Evolutionary conservation across 2,329 filamentous ascomycete species (phyloP).

Genomic region (Cercospora sojina): DNA sequence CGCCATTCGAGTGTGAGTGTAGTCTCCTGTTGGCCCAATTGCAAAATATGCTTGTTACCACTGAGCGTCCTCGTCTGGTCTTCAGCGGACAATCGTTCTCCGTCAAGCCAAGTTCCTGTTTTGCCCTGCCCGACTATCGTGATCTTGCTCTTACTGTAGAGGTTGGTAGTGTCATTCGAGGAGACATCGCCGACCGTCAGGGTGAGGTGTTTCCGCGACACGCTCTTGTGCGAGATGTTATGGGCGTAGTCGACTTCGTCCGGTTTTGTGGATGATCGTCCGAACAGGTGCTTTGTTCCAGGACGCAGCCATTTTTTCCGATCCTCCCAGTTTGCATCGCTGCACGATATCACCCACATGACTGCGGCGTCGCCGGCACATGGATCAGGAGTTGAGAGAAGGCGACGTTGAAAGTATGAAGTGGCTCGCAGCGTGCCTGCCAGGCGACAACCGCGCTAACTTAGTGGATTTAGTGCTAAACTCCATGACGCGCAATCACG

Average conservation of each 20-base stretch:
- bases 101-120: constrained; percentile 77
- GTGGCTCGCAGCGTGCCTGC: not conserved
- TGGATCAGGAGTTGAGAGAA: not conserved
- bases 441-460: not conserved
- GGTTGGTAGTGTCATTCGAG: constrained; percentile 58
- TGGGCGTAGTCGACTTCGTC: constrained; percentile 50
- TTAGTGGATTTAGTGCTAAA: constrained; percentile 1
- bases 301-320: constrained; percentile 35
- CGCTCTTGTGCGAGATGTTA: constrained; percentile 73
- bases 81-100: constrained; percentile 59
- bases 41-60: constrained; percentile 59
- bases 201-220: constrained; percentile 85
- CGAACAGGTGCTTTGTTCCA: constrained; percentile 42
- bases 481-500: not conserved
- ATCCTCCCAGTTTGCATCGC: constrained; percentile 56
- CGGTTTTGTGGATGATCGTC: constrained; percentile 65
- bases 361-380: not conserved
- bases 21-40: constrained; percentile 62
- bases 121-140: constrained; percentile 82
- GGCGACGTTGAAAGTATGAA: not conserved
- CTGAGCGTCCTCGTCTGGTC: constrained; percentile 40
- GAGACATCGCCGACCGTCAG: constrained; percentile 68
- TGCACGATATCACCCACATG: constrained; percentile 58
- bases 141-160: constrained; percentile 66
- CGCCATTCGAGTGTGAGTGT: constrained; percentile 59